Percentiles rank a stretch among this genome's conserved stretches.
These are phyloP conservation scores for Murraya paniculata DNA, from an alignment of 345 rosid genomes.

Conservation along the genomic window DNA sequence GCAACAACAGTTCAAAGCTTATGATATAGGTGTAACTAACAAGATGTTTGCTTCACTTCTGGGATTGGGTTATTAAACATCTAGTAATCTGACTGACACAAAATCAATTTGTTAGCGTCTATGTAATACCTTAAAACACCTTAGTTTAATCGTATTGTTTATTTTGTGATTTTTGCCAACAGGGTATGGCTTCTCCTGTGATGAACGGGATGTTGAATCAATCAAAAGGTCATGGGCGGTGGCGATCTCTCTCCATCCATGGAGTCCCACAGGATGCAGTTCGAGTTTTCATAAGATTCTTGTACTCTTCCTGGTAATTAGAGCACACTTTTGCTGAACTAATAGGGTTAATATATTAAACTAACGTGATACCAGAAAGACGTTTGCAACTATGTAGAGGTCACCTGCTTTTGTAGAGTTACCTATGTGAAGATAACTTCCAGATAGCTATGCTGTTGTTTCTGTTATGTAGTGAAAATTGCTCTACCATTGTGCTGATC, in stretches of 20 bases:
- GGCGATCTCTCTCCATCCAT: conserved; percentile 46
- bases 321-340: background rate
- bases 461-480: background rate
- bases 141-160: background rate
- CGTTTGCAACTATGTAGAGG: background rate
- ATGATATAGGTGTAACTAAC: too few species aligned
- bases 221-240: conserved; percentile 45
- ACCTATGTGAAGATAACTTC: background rate
- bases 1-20: too few species aligned
- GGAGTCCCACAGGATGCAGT: conserved; percentile 81
- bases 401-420: background rate
- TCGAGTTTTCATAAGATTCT: conserved; percentile 65
- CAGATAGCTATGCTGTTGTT: background rate
- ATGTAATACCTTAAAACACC: conserved; percentile 12
- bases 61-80: background rate
- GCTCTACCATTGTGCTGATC: conserved; percentile 14
- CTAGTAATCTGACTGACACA: background rate
- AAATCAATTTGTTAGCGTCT: background rate
- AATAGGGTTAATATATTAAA: background rate
- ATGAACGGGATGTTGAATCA: conserved; percentile 72
- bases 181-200: conserved; percentile 84
- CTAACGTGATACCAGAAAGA: background rate
- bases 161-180: conserved; percentile 8
- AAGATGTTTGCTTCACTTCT: too few species aligned
- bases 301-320: conserved; percentile 77